Percentiles rank a stretch among this genome's conserved stretches.
Conservation (phyloP, 2,329 filamentous ascomycete species). For the Fusarium humuli region DNA sequence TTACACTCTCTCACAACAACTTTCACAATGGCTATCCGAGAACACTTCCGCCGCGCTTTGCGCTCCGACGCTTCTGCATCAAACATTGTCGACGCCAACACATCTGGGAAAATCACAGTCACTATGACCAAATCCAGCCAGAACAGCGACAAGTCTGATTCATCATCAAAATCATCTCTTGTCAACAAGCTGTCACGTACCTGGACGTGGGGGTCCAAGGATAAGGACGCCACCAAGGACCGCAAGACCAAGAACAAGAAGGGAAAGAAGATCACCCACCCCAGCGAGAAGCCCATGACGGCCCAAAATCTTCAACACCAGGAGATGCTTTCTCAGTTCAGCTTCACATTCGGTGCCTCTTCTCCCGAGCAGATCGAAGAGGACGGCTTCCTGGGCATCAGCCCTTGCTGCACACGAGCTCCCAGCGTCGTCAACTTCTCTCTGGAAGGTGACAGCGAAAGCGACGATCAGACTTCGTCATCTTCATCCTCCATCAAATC, state of each 20-base stretch:
- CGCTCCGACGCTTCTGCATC: slow-evolving; percentile 52
- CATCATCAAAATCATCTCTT: slow-evolving; percentile 48
- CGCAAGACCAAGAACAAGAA: slow-evolving; percentile 48
- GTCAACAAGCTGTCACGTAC: slow-evolving; percentile 48
- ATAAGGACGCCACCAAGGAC: slow-evolving; percentile 47
- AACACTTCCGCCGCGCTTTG: slow-evolving; percentile 56
- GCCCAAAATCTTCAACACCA: slow-evolving; percentile 60
- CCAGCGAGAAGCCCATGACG: slow-evolving; percentile 59
- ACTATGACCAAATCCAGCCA: slow-evolving; percentile 48
- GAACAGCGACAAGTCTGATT: slow-evolving; percentile 42
- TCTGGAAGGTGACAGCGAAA: slow-evolving; percentile 39
- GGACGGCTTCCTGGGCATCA: slow-evolving; percentile 54
- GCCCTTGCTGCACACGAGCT: slow-evolving; percentile 58
- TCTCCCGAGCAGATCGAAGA: slow-evolving; percentile 50
- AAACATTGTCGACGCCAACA: slow-evolving; percentile 50
- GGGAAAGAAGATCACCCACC: slow-evolving; percentile 50
- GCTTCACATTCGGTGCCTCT: slow-evolving; percentile 59
- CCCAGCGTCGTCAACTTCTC: slow-evolving; percentile 51
- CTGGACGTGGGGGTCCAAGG: slow-evolving; percentile 49
- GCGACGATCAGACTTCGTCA: slow-evolving; percentile 38
- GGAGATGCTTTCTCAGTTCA: slow-evolving; percentile 60
- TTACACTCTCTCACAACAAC: background rate
- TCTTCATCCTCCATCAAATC: slow-evolving; percentile 39
- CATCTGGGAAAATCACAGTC: slow-evolving; percentile 46
- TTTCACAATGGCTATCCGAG: slow-evolving; percentile 56